phyloP scores from a whole-genome alignment of 2,329 filamentous ascomycete genomes.

The Penicillium sp. region DNA sequence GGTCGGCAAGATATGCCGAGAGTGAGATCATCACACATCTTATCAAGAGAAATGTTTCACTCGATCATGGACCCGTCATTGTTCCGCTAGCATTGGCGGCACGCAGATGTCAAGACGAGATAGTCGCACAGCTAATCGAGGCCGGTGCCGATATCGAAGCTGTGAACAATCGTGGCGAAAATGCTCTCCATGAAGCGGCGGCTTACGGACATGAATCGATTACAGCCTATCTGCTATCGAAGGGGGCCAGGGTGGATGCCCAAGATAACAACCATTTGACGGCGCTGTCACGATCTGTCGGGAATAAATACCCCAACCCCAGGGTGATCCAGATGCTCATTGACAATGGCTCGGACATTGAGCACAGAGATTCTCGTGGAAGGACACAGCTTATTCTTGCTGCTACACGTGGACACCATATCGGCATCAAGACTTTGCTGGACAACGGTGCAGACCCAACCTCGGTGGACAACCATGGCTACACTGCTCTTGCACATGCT shows the following conservation, averaged over 20 bases:
- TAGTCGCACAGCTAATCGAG: conserved; percentile 27
- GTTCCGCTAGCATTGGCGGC: conserved; percentile 3
- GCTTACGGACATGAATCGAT: conserved; percentile 16
- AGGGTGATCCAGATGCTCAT: not conserved
- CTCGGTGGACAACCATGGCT: not conserved
- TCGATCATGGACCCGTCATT: not conserved
- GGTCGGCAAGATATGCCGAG: not conserved
- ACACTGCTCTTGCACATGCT: conserved; percentile 1
- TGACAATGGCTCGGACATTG: not conserved
- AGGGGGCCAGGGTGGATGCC: conserved; percentile 20
- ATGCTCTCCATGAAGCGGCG: conserved; percentile 25
- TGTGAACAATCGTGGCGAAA: conserved; percentile 28
- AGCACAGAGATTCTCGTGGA: not conserved
- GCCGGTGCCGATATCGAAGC: conserved; percentile 27
- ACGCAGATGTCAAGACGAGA: not conserved
- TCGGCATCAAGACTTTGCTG: not conserved
- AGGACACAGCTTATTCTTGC: not conserved
- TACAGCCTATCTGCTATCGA: conserved; percentile 27
- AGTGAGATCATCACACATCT: conserved; percentile 1
- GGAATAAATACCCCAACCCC: not conserved
- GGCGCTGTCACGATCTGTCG: not conserved
- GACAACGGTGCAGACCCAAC: not conserved
- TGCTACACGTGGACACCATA: not conserved
- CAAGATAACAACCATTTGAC: not conserved
- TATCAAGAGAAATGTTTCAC: not conserved